Evolutionary conservation across 2,329 filamentous ascomycete species (phyloP), one percentile per base, ranked within the genome.

Genomic region (Davidsoniella eucalypti): DNA sequence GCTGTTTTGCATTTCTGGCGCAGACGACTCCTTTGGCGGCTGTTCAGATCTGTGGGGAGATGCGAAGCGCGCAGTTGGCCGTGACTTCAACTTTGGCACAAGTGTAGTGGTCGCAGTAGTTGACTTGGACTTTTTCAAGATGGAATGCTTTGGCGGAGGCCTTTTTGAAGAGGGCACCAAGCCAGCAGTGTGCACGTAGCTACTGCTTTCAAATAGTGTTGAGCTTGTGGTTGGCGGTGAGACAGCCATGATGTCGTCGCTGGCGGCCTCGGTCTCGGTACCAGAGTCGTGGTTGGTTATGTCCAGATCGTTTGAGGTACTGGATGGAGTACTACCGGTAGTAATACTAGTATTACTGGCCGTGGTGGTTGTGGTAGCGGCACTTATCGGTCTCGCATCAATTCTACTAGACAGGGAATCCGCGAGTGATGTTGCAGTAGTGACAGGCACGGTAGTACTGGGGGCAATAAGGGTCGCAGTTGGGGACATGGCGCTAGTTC

Each of bases 51-150:
- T 67, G 29, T 69, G 68, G 2, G 75, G 75, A 14, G 73, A 73
- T 6, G 71, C 69, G 56, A 80, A 79, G n/a, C 75, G 71, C 49
- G 76, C 75, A 7, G 74, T 78, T n/a, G 73, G 75, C 17, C 72
- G 68, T 10, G 73, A 70, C 4, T 33, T 33, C 12, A 9, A 33
- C 29, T 33, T 33, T 12, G 29, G 8, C 8, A 33, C 29, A 33
- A 33, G 8, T 9, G 73, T 72, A 14, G 67, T 69, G 17, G 65
- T 62, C 26, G 73, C 74, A 51, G 73, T 72, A 12, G 48, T 45
- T 9, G 70, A 70, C 56, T 72, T 68, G 42, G 69, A 63, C 60
- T 79, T 80, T 59, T 78, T 79, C 52, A 80, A 58, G 49, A 80
- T 80, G 0, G 76, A 75, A 56, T 76, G 73, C 45, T 43, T 52